phyloP scores from a whole-genome alignment of 192 early-diverging fungal species.

The Radiomyces spectabilis region DNA sequence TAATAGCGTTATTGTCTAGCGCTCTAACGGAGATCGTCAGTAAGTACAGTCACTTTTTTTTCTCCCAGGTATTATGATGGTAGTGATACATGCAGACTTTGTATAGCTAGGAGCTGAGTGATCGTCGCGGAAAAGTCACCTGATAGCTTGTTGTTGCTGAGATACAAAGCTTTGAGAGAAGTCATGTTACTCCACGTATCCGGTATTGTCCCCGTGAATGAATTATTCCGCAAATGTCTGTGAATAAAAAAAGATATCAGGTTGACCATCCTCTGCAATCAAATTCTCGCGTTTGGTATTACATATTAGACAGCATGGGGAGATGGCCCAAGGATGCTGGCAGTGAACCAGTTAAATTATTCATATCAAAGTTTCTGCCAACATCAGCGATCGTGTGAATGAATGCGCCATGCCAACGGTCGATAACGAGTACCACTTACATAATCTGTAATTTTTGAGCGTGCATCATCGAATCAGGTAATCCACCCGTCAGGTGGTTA shows the following conservation, averaged over 20 bases:
- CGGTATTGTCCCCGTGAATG: constrained; percentile 22
- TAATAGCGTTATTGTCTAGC: too few species aligned
- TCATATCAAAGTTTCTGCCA: constrained; percentile 18
- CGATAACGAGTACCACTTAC: too few species aligned
- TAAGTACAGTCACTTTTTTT: too few species aligned
- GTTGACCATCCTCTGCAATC: too few species aligned
- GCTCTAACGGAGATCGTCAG: too few species aligned
- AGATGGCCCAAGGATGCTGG: constrained; percentile 12
- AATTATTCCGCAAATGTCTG: constrained; percentile 27
- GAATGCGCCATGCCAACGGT: too few species aligned
- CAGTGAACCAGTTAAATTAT: constrained; percentile 6
- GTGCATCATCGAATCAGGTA: constrained; percentile 10
- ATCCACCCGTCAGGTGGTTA: constrained; percentile 18
- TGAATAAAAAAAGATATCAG: background rate
- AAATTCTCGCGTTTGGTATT: too few species aligned
- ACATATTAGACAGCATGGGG: constrained; percentile 10
- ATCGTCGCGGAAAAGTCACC: background rate
- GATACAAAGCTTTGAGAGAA: background rate
- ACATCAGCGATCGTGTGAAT: too few species aligned
- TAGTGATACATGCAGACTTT: too few species aligned
- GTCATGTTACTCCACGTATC: constrained; percentile 8
- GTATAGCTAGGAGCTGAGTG: background rate
- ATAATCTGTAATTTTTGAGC: constrained; percentile 6
- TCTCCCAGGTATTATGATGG: too few species aligned
- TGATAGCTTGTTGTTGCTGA: background rate